Evolutionary conservation across 495 filamentous ascomycete genomes (phyloP), one percentile per base, ranked within the genome.

Genomic region (Xylaria castorea): DNA sequence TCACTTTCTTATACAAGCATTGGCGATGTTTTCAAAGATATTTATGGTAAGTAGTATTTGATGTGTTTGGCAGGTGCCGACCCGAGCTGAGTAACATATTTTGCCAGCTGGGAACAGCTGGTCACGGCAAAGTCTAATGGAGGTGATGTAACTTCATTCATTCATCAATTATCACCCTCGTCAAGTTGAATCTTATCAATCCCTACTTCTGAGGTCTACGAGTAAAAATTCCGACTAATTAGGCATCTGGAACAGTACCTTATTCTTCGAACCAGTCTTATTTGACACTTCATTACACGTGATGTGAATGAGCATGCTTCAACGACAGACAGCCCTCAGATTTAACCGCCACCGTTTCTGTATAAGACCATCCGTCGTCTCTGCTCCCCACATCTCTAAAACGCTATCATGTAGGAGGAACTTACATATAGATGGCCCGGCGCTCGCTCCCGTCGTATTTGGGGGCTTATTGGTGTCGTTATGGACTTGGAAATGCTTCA

Each of bases 401-500:
- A 57, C 60, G 6, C 48, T 38, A 30, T 25, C 34, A 55, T 76
- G 70, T 69, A 72, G 46, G 53, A 77, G 81, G 66, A 68, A 50
- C 50, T 76, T 84, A 67, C 84, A 85, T 73, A 82, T 93, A 25
- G 86, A 89, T 3, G 75, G 87, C 8, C 68, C 87, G 22, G 79
- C 93, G 16, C 74, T 91, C 5, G 91, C 92, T 7, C 93, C 93
- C 0, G 77, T 84, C 6, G 83, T 93, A 61, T 95, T 94, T 75
- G 75, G 82, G 9, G 91, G 92, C 11, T 82, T 97, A 16, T 79
- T 93, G 2, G 71, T 93, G 11, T 82, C 85, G 6, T 84, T 94
- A 14, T 95, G 92, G 91, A 85, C 86, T 0, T 94, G 91, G 87
- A 95, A 96, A 82, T 94, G 92, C 74, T 78, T 91, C 67, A 93